Evolutionary conservation across 2,329 filamentous ascomycete species (phyloP).

Genomic region (Colletotrichum abscissum): DNA sequence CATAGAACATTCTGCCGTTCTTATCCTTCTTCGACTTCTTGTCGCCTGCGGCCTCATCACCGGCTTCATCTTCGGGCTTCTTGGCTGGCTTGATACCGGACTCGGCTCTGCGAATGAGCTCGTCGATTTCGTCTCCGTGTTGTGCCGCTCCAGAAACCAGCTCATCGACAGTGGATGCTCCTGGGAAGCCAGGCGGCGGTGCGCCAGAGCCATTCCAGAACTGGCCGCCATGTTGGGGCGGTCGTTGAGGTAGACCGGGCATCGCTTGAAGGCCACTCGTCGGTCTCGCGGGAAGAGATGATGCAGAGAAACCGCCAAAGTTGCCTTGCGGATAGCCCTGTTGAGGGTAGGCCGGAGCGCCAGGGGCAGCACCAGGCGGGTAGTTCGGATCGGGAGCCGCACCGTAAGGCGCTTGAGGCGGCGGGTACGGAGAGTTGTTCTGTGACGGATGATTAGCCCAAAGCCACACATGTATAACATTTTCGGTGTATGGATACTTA

Average conservation of each 20-base stretch:
- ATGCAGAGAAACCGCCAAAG: conserved; percentile 48
- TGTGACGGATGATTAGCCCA: conserved; percentile 37
- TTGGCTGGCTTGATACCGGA: conserved; percentile 65
- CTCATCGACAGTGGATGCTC: conserved; percentile 34
- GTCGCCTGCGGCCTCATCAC: conserved; percentile 57
- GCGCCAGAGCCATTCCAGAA: conserved; percentile 41
- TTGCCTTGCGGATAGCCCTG: conserved; percentile 23
- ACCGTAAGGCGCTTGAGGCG: conserved; percentile 48
- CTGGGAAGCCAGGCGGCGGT: conserved; percentile 50
- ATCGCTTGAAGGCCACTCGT: conserved; percentile 50
- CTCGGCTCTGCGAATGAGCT: conserved; percentile 73
- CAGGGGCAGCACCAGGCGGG: conserved; percentile 41
- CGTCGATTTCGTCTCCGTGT: conserved; percentile 71
- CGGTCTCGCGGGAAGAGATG: conserved; percentile 59
- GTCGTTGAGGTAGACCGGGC: conserved; percentile 58
- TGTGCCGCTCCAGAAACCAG: conserved; percentile 56
- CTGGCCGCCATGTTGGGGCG: conserved; percentile 51
- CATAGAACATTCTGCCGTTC: conserved; percentile 81
- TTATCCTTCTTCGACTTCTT: conserved; percentile 77
- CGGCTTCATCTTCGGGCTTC: conserved; percentile 53
- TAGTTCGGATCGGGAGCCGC: conserved; percentile 47
- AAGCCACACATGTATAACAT: background rate
- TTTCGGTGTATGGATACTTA: conserved; percentile 54
- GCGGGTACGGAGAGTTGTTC: conserved; percentile 54
- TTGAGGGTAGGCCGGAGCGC: conserved; percentile 35